Conservation (phyloP, 306 rosid species). For the Sesbania bispinosa region DNA sequence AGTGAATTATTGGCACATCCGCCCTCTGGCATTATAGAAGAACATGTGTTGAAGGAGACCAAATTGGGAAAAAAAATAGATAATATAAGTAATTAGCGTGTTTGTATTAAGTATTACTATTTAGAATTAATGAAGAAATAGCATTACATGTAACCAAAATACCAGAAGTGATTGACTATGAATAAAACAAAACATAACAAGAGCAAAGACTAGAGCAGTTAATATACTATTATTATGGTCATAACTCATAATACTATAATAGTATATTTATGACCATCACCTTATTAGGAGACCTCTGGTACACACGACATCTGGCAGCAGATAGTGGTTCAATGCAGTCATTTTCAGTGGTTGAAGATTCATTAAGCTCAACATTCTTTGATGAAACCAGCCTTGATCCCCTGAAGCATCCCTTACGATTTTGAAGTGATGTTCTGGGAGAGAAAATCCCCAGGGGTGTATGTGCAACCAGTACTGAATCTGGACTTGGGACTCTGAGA, state of each 20-base stretch:
- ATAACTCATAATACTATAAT: too few relatives aligned
- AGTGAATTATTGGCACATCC: constrained; percentile 66
- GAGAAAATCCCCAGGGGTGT: constrained; percentile 72
- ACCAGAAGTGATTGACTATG: not conserved
- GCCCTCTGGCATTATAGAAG: constrained; percentile 45
- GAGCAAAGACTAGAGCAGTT: not conserved
- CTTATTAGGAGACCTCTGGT: constrained; percentile 55
- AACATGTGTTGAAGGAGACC: constrained; percentile 20
- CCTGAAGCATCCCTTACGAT: constrained; percentile 70
- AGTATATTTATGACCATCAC: constrained; percentile 34
- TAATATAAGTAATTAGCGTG: too few relatives aligned
- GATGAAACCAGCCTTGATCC: constrained; percentile 76
- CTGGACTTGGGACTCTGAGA: constrained; percentile 71
- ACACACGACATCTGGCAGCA: constrained; percentile 74
- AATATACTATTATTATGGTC: not conserved
- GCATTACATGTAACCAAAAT: not conserved
- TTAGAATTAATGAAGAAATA: constrained; percentile 19
- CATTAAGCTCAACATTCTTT: constrained; percentile 54
- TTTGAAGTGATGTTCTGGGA: constrained; percentile 61
- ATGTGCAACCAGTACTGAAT: constrained; percentile 73
- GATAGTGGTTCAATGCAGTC: constrained; percentile 58
- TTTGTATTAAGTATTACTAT: not conserved
- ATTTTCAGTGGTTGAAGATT: constrained; percentile 52
- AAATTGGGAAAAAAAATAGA: too few relatives aligned
- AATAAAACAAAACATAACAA: not conserved